Evolutionary conservation across 768 basidiomycete genomes (phyloP).

Genomic region (Lyophyllum shimeji): DNA sequence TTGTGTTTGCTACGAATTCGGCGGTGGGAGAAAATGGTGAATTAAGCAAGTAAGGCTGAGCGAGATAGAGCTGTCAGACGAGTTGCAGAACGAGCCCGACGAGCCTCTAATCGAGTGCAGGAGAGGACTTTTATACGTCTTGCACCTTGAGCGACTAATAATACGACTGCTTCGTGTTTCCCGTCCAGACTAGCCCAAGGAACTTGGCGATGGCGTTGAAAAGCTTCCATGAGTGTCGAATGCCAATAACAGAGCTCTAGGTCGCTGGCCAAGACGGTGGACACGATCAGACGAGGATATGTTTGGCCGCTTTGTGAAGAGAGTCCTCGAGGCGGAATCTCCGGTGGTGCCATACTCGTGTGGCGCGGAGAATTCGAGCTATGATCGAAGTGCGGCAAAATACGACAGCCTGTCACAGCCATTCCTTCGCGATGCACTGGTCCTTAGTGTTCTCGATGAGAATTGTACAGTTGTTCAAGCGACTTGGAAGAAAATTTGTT

Average conservation of each 20-base stretch:
- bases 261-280: background rate
- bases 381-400: background rate
- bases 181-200: slow-evolving; percentile 1
- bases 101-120: background rate
- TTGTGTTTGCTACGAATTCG: background rate
- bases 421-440: background rate
- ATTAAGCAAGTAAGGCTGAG: background rate
- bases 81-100: background rate
- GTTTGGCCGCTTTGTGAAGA: background rate
- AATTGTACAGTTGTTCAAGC: background rate
- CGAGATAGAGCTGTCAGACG: background rate
- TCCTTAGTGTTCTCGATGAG: background rate
- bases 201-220: background rate
- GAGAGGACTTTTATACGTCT: slow-evolving; percentile 14
- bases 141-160: slow-evolving; percentile 1
- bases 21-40: slow-evolving; percentile 8
- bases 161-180: slow-evolving; percentile 5
- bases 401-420: too few relatives aligned
- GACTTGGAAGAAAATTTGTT: too few relatives aligned
- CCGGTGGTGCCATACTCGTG: background rate
- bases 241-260: background rate
- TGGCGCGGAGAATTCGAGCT: background rate
- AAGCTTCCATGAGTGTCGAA: slow-evolving; percentile 1
- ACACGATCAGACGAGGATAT: background rate
- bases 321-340: background rate